These are phyloP conservation scores for Candida pseudofarinosa DNA, from an alignment of 805 yeast genomes.

Conservation along the genomic window DNA sequence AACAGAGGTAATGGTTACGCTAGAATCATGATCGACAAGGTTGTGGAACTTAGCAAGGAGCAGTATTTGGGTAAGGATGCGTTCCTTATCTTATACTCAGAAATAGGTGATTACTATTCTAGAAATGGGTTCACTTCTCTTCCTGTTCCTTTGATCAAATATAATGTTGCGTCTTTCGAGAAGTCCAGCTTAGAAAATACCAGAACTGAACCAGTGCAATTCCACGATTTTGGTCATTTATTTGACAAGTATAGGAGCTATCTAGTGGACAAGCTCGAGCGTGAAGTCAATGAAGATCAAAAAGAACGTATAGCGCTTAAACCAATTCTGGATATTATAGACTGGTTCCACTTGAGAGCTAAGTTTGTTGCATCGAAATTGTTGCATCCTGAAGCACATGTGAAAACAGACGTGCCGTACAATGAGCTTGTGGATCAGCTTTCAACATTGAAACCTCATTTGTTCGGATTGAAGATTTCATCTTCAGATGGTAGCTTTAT, in stretches of 20 bases:
- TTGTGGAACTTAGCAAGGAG: slow-evolving; percentile 22
- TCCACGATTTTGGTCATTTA: slow-evolving; percentile 26
- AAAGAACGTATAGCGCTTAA: slow-evolving; percentile 25
- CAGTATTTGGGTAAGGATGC: slow-evolving; percentile 28
- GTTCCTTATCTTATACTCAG: slow-evolving; percentile 37
- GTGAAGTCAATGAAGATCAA: slow-evolving; percentile 23
- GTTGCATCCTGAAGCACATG: slow-evolving; percentile 11
- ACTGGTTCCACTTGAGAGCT: slow-evolving; percentile 42
- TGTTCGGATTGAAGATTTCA: slow-evolving; percentile 28
- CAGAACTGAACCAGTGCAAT: slow-evolving; percentile 16
- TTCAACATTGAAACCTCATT: slow-evolving; percentile 21
- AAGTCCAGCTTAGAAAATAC: slow-evolving; percentile 3
- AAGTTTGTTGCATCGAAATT: slow-evolving; percentile 25
- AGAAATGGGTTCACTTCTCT: slow-evolving; percentile 35
- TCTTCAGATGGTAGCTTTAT: slow-evolving; percentile 12
- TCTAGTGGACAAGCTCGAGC: slow-evolving; percentile 14
- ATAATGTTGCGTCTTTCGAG: slow-evolving; percentile 12
- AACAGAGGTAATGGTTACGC: slow-evolving; percentile 37
- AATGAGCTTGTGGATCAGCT: slow-evolving; percentile 19
- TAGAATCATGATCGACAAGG: slow-evolving; percentile 34
- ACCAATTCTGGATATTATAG: slow-evolving; percentile 25
- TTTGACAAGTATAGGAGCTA: slow-evolving; percentile 18
- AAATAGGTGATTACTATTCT: slow-evolving; percentile 40
- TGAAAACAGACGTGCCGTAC: slow-evolving; percentile 17
- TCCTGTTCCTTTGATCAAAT: slow-evolving; percentile 28